Percentiles rank a stretch among this genome's conserved stretches.
phyloP scores from a whole-genome alignment of 371 early-diverging fungal species.

The Apophysomyces elegans region DNA sequence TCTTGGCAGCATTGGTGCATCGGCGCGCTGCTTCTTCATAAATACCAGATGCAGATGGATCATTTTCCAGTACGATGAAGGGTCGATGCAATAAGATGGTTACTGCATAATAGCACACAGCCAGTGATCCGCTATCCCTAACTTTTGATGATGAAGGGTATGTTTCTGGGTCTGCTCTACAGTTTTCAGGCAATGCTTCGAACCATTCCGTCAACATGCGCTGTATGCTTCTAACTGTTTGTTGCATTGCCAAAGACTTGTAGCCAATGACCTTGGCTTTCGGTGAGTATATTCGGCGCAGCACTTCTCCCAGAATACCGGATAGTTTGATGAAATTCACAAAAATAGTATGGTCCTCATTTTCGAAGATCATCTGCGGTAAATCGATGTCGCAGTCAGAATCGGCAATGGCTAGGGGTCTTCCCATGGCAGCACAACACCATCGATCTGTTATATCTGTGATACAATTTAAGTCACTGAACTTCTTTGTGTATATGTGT shows the following conservation, averaged over 20 bases:
- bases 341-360: slow-evolving; percentile 39
- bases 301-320: slow-evolving; percentile 44
- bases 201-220: slow-evolving; percentile 43
- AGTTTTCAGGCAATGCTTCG: slow-evolving; percentile 34
- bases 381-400: slow-evolving; percentile 54
- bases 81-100: slow-evolving; percentile 59
- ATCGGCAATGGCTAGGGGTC: slow-evolving; percentile 52
- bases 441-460: slow-evolving; percentile 42
- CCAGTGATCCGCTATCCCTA: slow-evolving; percentile 48
- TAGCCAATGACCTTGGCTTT: slow-evolving; percentile 44
- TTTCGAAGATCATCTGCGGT: slow-evolving; percentile 25
- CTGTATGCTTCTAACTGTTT: slow-evolving; percentile 36
- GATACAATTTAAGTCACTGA: not conserved
- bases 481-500: not conserved
- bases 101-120: slow-evolving; percentile 45
- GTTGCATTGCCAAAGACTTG: slow-evolving; percentile 21
- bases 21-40: slow-evolving; percentile 31
- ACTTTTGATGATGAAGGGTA: slow-evolving; percentile 9
- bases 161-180: slow-evolving; percentile 19
- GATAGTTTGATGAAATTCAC: slow-evolving; percentile 47
- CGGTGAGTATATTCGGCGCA: slow-evolving; percentile 49
- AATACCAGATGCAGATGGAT: slow-evolving; percentile 23
- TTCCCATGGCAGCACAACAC: slow-evolving; percentile 48
- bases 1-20: slow-evolving; percentile 58
- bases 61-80: slow-evolving; percentile 35